These are phyloP conservation scores for Yamadazyma paraphyllophila DNA, from an alignment of 805 yeast species.

Conservation along the genomic window DNA sequence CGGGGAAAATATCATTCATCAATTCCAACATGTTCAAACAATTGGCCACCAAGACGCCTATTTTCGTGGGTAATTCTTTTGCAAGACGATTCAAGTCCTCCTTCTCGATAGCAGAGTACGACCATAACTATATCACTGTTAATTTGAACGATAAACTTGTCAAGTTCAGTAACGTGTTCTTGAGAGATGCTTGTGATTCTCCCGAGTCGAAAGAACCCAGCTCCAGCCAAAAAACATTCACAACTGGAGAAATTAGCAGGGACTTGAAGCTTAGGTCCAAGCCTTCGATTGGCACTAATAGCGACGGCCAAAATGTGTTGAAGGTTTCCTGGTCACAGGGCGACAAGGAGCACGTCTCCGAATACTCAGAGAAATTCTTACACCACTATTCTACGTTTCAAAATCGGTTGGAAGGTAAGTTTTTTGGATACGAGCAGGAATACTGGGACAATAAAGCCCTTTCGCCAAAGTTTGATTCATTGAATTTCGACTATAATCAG, in stretches of 20 bases:
- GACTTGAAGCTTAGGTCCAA: constrained; percentile 35
- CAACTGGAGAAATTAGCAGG: constrained; percentile 50
- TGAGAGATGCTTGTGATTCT: constrained; percentile 63
- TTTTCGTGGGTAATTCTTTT: not conserved
- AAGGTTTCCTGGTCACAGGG: constrained; percentile 38
- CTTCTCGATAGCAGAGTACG: constrained; percentile 14
- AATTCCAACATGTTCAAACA: not conserved
- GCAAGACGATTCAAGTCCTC: constrained; percentile 5
- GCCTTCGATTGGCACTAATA: constrained; percentile 30
- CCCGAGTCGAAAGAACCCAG: constrained; percentile 48
- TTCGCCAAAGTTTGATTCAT: constrained; percentile 16
- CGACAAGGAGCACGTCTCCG: constrained; percentile 23
- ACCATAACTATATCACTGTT: constrained; percentile 25
- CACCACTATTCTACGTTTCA: constrained; percentile 36
- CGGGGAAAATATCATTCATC: not conserved
- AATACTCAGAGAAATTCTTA: constrained; percentile 48
- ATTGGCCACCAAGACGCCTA: not conserved
- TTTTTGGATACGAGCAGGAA: constrained; percentile 29
- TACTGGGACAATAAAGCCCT: constrained; percentile 41
- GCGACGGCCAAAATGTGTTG: constrained; percentile 25
- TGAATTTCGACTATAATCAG: constrained; percentile 35
- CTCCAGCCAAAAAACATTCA: constrained; percentile 61
- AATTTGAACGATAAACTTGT: constrained; percentile 16
- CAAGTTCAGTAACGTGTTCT: constrained; percentile 49
- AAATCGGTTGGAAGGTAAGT: constrained; percentile 34